These are phyloP conservation scores for Paramarasmius palmivorus DNA, from an alignment of 1,284 basidiomycete species.

Conservation along the genomic window DNA sequence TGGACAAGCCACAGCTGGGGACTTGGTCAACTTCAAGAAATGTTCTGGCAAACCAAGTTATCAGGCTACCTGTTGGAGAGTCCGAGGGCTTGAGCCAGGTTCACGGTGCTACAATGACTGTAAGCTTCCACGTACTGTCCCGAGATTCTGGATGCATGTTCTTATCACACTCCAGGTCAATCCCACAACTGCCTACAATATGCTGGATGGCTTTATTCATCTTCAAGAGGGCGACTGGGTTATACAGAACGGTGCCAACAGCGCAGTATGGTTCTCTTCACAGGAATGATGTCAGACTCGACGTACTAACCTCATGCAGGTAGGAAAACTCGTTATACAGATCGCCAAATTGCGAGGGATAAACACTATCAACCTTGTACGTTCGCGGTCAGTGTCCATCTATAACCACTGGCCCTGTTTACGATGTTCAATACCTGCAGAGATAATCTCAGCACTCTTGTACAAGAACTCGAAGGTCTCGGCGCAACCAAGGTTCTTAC, in stretches of 20 bases:
- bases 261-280: constrained; percentile 53
- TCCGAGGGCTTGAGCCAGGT: constrained; percentile 50
- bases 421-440: constrained; percentile 30
- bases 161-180: constrained; percentile 62
- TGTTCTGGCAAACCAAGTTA: constrained; percentile 54
- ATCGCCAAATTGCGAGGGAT: constrained; percentile 69
- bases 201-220: constrained; percentile 70
- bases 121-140: constrained; percentile 27
- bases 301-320: constrained; percentile 35
- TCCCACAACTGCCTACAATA: constrained; percentile 79
- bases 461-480: constrained; percentile 50
- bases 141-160: not conserved
- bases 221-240: constrained; percentile 73
- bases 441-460: constrained; percentile 52
- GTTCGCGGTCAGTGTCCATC: constrained; percentile 54
- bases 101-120: constrained; percentile 75
- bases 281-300: not conserved
- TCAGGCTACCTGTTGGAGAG: constrained; percentile 51
- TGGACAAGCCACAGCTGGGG: constrained; percentile 67
- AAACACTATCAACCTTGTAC: constrained; percentile 78
- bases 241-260: constrained; percentile 85
- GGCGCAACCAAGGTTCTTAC: constrained; percentile 77
- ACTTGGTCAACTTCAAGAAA: constrained; percentile 76
- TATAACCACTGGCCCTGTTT: constrained; percentile 6
- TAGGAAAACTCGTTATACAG: constrained; percentile 80